Evolutionary conservation across 768 basidiomycete species (phyloP).

Genomic region (Tephrocybe sp.): DNA sequence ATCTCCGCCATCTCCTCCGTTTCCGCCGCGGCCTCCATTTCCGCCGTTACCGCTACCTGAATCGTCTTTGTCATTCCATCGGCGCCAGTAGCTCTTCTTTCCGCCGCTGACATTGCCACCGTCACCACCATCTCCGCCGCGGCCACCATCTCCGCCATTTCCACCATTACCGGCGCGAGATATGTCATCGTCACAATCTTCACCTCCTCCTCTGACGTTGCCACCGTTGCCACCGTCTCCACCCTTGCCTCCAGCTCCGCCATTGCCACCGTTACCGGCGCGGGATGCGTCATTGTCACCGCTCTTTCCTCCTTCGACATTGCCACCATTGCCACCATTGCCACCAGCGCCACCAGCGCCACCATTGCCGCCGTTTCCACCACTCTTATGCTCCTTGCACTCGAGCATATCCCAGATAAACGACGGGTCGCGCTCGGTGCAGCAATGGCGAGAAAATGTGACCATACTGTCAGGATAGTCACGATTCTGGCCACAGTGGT

Average conservation of each 20-base stretch:
- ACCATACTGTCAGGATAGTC: constrained; percentile 16
- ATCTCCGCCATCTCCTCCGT: constrained; percentile 3
- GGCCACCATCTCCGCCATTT: not conserved
- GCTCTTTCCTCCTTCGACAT: constrained; percentile 2
- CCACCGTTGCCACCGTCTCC: constrained; percentile 9
- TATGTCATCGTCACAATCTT: not conserved
- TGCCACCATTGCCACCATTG: constrained; percentile 12
- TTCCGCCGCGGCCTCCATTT: constrained; percentile 2
- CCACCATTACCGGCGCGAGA: too few species aligned
- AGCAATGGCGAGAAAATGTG: constrained; percentile 15
- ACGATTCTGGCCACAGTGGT: constrained; percentile 10
- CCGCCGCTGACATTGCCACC: constrained; percentile 1
- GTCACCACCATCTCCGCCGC: constrained; percentile 1
- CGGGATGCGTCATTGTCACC: constrained; percentile 2
- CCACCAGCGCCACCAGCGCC: constrained; percentile 3
- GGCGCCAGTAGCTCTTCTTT: not conserved
- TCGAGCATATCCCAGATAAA: constrained; percentile 14
- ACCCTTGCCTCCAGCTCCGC: constrained; percentile 8
- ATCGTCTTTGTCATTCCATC: not conserved
- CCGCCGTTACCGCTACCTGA: not conserved
- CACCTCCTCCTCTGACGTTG: not conserved
- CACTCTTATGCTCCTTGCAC: constrained; percentile 12
- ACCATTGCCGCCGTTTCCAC: constrained; percentile 6
- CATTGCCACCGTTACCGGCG: constrained; percentile 7
- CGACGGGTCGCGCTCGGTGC: constrained; percentile 12